Conservation (phyloP, 1,139 yeast species). For the Scheffersomyces illinoinensis region DNA sequence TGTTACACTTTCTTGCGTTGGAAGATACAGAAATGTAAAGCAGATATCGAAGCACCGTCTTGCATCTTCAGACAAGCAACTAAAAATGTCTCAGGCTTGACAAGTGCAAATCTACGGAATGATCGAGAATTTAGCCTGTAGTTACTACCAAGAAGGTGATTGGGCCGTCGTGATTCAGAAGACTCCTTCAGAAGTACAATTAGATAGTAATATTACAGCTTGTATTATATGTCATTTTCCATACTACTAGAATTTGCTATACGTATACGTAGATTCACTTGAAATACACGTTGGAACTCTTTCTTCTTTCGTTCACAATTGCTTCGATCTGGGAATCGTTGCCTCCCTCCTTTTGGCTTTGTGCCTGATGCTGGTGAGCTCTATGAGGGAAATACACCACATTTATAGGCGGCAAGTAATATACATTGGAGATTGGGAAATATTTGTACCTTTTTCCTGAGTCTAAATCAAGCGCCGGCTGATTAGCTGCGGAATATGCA, state of each 20-base stretch:
- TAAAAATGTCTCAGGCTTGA: background rate
- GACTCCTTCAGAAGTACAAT: background rate
- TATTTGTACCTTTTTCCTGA: conserved; percentile 43
- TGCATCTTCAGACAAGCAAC: too few relatives aligned
- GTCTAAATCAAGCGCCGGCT: conserved; percentile 10
- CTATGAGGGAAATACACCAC: conserved; percentile 63
- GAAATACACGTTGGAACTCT: conserved; percentile 17
- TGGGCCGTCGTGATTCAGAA: background rate
- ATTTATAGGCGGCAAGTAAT: conserved; percentile 60
- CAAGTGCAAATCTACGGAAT: background rate
- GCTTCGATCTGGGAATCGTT: conserved; percentile 7
- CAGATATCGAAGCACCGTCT: background rate
- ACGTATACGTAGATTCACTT: conserved; percentile 4
- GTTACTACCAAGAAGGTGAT: background rate
- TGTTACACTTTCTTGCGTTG: background rate
- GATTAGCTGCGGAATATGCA: conserved; percentile 9
- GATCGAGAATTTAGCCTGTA: background rate
- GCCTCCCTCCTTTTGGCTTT: conserved; percentile 4
- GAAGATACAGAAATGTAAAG: background rate
- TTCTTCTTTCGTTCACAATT: conserved; percentile 12
- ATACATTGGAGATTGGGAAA: conserved; percentile 56
- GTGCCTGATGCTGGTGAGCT: conserved; percentile 42
- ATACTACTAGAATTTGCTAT: background rate
- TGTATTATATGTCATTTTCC: background rate
- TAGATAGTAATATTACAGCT: background rate